These are phyloP conservation scores for Myochromella boudieri DNA, from an alignment of 768 basidiomycete species.

Conservation along the genomic window DNA sequence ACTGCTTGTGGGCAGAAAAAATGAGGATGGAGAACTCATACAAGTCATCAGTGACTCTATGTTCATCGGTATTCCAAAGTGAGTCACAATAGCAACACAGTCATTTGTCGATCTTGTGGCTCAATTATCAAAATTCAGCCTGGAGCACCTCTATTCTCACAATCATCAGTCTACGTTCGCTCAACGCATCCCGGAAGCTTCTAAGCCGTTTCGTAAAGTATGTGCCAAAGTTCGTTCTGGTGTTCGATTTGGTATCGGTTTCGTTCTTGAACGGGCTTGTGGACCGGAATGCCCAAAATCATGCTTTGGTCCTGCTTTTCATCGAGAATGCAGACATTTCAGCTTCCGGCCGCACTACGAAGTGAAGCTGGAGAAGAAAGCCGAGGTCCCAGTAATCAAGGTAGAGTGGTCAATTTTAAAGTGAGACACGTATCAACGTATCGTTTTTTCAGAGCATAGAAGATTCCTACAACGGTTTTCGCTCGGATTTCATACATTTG, in stretches of 20 bases:
- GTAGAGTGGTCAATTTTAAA: conserved; percentile 28
- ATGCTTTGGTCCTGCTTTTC: conserved; percentile 64
- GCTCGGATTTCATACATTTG: conserved; percentile 92
- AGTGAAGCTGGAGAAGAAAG: conserved; percentile 61
- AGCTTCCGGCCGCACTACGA: conserved; percentile 80
- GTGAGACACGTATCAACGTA: not conserved
- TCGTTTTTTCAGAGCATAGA: conserved; percentile 34
- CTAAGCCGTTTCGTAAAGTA: conserved; percentile 57
- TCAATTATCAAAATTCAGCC: conserved; percentile 9
- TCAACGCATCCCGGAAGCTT: conserved; percentile 17
- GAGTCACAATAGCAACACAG: conserved; percentile 34
- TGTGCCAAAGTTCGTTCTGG: conserved; percentile 85
- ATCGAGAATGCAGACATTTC: conserved; percentile 79
- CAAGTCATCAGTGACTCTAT: conserved; percentile 82
- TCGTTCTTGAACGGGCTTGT: conserved; percentile 82
- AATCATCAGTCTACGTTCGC: conserved; percentile 15
- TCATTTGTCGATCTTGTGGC: not conserved
- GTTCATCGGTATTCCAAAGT: conserved; percentile 86
- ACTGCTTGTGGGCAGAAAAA: conserved; percentile 67
- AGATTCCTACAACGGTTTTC: conserved; percentile 87
- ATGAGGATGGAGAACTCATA: conserved; percentile 73
- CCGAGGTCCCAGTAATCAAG: conserved; percentile 38
- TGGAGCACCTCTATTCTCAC: conserved; percentile 21
- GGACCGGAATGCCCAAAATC: conserved; percentile 58
- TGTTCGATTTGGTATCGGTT: conserved; percentile 84